Evolutionary conservation across 2,329 filamentous ascomycete species (phyloP), one percentile per base, ranked within the genome.

Genomic region (Zalaria sp.): DNA sequence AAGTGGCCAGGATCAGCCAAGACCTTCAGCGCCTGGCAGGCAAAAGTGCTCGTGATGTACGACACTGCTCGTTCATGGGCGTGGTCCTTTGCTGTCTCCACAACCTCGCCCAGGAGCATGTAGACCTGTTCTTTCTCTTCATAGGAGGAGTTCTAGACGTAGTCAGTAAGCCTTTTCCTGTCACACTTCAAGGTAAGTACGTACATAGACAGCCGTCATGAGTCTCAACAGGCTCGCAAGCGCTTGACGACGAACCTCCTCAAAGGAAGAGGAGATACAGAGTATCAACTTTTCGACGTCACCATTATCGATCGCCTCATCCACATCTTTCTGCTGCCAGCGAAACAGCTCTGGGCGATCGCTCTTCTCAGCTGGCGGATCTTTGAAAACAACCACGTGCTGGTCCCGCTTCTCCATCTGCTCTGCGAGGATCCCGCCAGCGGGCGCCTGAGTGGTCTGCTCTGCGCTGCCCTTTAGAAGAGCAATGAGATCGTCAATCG

Each of bases 301-400:
- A 5, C 81, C 83, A 48, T 91, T 83, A 51, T 91, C 84, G 5
- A 93, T 67, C 1, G 86, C 74, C 53, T 88, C 79, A 35, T 88
- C 82, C 0, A 84, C 66, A 28, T 84, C 80, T 55, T 93, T 89
- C 47, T 76, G 72, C 35, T 74, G 69, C 86, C 85, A 94, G 53
- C 66, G 66, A 44, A 66, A 64, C 9, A 79, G 60, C 11, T 65
- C 65, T 3, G 58, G 55, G 38, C 69, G 66, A 37, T 63, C 64
- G 34, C 63, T 52, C 8, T 64, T 58, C 45, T 69, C 66, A 26
- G 47, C 37, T 1, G 64, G 60, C 5, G 63, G 63, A 4, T 55
- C 43, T 34, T 57, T 52, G n/a, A 66, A 58, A 5, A 45, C 34
- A 37, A 47, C 11, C 5, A 39, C 29, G 26, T 37, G 43, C 29